Evolutionary conservation across 495 filamentous ascomycete species (phyloP).

Genomic region (Neurospora pannonica): DNA sequence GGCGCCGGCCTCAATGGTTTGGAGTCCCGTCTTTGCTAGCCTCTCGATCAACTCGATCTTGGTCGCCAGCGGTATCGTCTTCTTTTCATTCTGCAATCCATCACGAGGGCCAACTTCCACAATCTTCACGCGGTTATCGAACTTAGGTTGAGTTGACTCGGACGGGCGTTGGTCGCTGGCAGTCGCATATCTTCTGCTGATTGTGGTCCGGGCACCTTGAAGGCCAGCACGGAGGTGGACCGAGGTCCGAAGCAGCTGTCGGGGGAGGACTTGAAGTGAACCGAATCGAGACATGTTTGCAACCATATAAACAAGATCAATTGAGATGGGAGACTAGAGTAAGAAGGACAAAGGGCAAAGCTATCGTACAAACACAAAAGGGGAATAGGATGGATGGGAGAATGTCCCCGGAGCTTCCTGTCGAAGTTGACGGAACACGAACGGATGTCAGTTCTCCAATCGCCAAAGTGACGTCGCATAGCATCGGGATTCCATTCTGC

Average conservation of each 20-base stretch:
- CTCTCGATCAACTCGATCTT: conserved; percentile 78
- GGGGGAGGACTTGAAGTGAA: conserved; percentile 12
- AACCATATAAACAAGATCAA: background rate
- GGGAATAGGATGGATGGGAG: background rate
- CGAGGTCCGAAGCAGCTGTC: background rate
- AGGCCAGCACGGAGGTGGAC: background rate
- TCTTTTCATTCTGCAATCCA: conserved; percentile 94
- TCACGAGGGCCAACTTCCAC: conserved; percentile 93
- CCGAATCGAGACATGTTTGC: conserved; percentile 13
- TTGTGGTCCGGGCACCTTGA: conserved; percentile 1
- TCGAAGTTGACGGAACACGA: background rate
- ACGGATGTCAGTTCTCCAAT: background rate
- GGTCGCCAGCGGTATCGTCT: conserved; percentile 63
- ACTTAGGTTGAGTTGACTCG: conserved; percentile 13
- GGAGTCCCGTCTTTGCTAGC: conserved; percentile 75
- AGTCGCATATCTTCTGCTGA: conserved; percentile 24
- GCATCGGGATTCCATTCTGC: conserved; percentile 11
- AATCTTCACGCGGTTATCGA: conserved; percentile 50
- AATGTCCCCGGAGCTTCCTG: background rate
- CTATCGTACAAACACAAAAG: background rate
- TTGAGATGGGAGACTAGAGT: background rate
- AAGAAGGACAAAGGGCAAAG: background rate
- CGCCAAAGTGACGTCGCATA: conserved; percentile 16
- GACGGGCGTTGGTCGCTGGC: conserved; percentile 20
- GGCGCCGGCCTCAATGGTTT: conserved; percentile 85